A percentile compares a stretch with the other conserved stretches of the same genome.
phyloP scores from a whole-genome alignment of 805 yeast genomes.

The Clavispora phyllophila region DNA sequence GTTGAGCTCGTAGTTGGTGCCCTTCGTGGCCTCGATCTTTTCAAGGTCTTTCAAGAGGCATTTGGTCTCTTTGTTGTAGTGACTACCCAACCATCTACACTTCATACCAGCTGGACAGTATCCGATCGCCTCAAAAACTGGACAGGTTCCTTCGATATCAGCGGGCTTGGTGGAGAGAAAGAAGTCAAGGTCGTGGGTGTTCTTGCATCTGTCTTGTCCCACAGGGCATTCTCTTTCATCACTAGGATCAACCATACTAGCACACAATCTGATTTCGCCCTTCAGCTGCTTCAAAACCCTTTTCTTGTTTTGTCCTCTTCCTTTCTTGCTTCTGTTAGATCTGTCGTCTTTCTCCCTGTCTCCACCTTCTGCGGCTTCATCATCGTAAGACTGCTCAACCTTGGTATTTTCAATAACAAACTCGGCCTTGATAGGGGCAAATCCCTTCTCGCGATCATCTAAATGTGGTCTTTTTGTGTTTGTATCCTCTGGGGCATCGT shows the following conservation, averaged over 20 bases:
- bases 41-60: constrained; percentile 42
- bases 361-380: constrained; percentile 43
- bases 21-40: constrained; percentile 26
- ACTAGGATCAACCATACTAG: constrained; percentile 54
- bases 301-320: constrained; percentile 78
- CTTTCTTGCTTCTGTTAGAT: constrained; percentile 39
- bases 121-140: constrained; percentile 77
- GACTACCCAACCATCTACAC: constrained; percentile 85
- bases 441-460: constrained; percentile 41
- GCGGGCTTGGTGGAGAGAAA: constrained; percentile 63
- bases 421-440: constrained; percentile 75
- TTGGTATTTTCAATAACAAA: constrained; percentile 50
- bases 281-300: constrained; percentile 68
- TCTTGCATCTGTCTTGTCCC: constrained; percentile 70
- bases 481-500: constrained; percentile 13
- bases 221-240: constrained; percentile 46
- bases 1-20: constrained; percentile 57
- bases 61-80: constrained; percentile 46
- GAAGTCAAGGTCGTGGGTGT: constrained; percentile 64
- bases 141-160: constrained; percentile 78
- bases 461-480: constrained; percentile 17
- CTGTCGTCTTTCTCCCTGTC: constrained; percentile 27
- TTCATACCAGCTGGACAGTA: constrained; percentile 89
- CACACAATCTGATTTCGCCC: constrained; percentile 64
- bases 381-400: constrained; percentile 34